phyloP scores from a whole-genome alignment of 768 basidiomycete species.

The Leccinum arenicola region DNA sequence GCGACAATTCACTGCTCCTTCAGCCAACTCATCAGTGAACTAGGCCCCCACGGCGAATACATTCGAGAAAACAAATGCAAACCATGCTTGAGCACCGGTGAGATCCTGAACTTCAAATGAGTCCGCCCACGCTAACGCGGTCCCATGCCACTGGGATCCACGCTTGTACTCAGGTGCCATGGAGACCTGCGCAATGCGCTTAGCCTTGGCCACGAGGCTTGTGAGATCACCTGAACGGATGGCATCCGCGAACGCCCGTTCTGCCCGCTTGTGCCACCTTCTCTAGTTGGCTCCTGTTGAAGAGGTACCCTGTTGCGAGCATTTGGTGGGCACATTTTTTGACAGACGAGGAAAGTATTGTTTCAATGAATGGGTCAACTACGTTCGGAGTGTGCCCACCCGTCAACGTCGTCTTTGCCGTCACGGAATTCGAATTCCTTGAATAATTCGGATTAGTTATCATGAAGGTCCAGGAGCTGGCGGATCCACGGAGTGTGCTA shows the following conservation, averaged over 20 bases:
- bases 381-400: constrained; percentile 51
- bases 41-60: constrained; percentile 48
- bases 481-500: constrained; percentile 32
- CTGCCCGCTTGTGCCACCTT: constrained; percentile 45
- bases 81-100: constrained; percentile 52
- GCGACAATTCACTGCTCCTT: constrained; percentile 12
- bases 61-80: constrained; percentile 33
- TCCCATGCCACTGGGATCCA: constrained; percentile 46
- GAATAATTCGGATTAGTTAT: constrained; percentile 14
- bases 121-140: constrained; percentile 50
- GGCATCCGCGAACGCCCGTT: constrained; percentile 42
- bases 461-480: constrained; percentile 21
- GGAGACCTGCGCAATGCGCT: constrained; percentile 51
- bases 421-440: constrained; percentile 25
- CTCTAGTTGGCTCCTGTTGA: constrained; percentile 37
- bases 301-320: constrained; percentile 44
- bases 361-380: constrained; percentile 55
- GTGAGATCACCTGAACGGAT: constrained; percentile 56
- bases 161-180: constrained; percentile 56
- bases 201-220: constrained; percentile 55
- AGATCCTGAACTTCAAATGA: constrained; percentile 51
- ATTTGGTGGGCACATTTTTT: constrained; percentile 52
- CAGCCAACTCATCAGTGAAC: constrained; percentile 35
- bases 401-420: constrained; percentile 18
- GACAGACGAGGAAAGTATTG: constrained; percentile 51